Evolutionary conservation across 169 alveolate genomes (phyloP).

Genomic region (Eimeria acervulina): DNA sequence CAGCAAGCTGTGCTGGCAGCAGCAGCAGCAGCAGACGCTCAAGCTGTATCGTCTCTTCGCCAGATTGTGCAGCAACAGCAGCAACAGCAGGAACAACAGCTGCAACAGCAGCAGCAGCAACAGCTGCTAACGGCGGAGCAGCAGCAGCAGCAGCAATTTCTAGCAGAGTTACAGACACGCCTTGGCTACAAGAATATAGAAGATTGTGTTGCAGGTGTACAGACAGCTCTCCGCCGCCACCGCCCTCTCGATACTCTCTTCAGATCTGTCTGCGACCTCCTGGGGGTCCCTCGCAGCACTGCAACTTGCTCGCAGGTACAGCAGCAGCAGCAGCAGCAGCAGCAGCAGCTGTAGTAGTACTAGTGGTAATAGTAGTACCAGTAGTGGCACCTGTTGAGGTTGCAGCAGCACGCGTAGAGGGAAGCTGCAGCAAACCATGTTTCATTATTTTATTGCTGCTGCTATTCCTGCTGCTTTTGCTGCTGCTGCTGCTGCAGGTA

Average conservation of each 20-base stretch:
- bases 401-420: slow-evolving; percentile 29
- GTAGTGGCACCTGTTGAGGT: background rate
- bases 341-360: background rate
- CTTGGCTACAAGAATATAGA: slow-evolving; percentile 31
- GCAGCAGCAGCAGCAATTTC: slow-evolving; percentile 56
- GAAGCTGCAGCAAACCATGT: too few relatives aligned
- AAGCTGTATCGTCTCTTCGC: background rate
- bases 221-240: slow-evolving; percentile 57
- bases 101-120: slow-evolving; percentile 62
- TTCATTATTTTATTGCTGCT: too few relatives aligned
- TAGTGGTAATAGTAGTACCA: background rate
- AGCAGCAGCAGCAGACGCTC: slow-evolving; percentile 71
- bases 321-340: slow-evolving; percentile 59
- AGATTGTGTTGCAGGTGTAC: slow-evolving; percentile 39
- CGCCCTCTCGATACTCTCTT: slow-evolving; percentile 46
- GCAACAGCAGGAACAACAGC: slow-evolving; percentile 50
- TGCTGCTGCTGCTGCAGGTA: slow-evolving; percentile 52
- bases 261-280: slow-evolving; percentile 64
- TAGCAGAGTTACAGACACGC: background rate
- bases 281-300: slow-evolving; percentile 64
- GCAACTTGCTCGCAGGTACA: slow-evolving; percentile 54
- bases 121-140: slow-evolving; percentile 25
- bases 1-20: slow-evolving; percentile 46
- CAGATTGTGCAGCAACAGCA: slow-evolving; percentile 10
- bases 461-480: background rate